These are phyloP conservation scores for Calonectria pseudoreteaudii DNA, from an alignment of 2,329 filamentous ascomycete genomes.

Conservation along the genomic window DNA sequence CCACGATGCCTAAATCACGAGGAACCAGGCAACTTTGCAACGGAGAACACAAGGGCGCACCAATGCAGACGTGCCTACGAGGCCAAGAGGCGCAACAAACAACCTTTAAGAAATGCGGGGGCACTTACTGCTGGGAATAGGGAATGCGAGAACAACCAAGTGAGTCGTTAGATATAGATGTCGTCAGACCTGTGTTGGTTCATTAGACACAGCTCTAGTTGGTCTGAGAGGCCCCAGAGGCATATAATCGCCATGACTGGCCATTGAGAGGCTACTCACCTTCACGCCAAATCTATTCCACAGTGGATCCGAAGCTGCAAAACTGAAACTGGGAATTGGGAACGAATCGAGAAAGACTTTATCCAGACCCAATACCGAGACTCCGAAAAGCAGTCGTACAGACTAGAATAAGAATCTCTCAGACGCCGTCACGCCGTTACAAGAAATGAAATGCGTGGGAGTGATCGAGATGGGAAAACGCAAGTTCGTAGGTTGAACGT, in stretches of 20 bases:
- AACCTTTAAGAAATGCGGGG: not conserved
- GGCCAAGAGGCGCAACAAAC: not conserved
- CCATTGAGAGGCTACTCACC: slow-evolving; percentile 24
- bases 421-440: slow-evolving; percentile 56
- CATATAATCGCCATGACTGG: not conserved
- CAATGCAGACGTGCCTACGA: not conserved
- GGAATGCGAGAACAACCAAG: slow-evolving; percentile 41
- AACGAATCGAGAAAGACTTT: slow-evolving; percentile 50
- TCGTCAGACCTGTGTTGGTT: slow-evolving; percentile 36
- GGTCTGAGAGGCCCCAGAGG: not conserved
- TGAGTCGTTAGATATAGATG: slow-evolving; percentile 41
- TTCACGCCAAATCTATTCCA: slow-evolving; percentile 45
- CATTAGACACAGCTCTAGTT: slow-evolving; percentile 20
- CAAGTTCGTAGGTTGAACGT: slow-evolving; percentile 46
- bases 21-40: slow-evolving; percentile 9
- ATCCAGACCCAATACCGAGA: slow-evolving; percentile 52
- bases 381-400: slow-evolving; percentile 53
- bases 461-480: slow-evolving; percentile 41
- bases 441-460: slow-evolving; percentile 49
- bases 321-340: slow-evolving; percentile 45
- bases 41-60: not conserved
- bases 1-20: slow-evolving; percentile 8
- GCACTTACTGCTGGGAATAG: slow-evolving; percentile 39
- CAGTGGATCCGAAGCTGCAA: slow-evolving; percentile 43
- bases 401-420: slow-evolving; percentile 50